Percentiles rank a stretch among this genome's conserved stretches.
These are phyloP conservation scores for Fusarium sp. DNA, from an alignment of 2,329 filamentous ascomycete genomes.

Conservation along the genomic window DNA sequence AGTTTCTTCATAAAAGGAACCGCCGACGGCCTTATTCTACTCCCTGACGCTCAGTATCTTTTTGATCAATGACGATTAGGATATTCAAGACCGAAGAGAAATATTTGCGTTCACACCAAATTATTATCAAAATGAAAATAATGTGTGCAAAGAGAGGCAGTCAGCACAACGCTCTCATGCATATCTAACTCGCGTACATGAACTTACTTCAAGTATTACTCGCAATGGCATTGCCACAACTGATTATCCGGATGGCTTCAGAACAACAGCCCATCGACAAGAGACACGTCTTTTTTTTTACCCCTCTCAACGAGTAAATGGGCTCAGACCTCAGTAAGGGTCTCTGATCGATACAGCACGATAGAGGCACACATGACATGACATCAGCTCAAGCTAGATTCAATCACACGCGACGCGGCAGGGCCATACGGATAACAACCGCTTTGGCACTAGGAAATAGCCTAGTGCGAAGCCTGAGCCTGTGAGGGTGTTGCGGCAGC, in stretches of 20 bases:
- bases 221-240: not conserved
- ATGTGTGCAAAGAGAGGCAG: not conserved
- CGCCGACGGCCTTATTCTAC: constrained; percentile 16
- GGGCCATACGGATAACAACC: constrained; percentile 23
- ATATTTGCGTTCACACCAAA: not conserved
- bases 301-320: not conserved
- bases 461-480: not conserved
- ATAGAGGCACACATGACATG: constrained; percentile 22
- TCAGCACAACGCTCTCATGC: not conserved
- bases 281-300: constrained; percentile 10
- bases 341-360: constrained; percentile 5
- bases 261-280: constrained; percentile 9
- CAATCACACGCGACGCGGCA: constrained; percentile 19
- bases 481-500: constrained; percentile 3
- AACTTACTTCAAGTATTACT: not conserved
- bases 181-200: constrained; percentile 9
- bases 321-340: constrained; percentile 14
- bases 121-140: not conserved
- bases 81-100: constrained; percentile 20
- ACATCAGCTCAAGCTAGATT: constrained; percentile 27
- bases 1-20: constrained; percentile 17
- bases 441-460: constrained; percentile 12
- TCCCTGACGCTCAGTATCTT: constrained; percentile 4
- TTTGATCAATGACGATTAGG: constrained; percentile 7
- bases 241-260: constrained; percentile 11